Base-by-base conservation (phyloP, 352 stramenopile genomes). In the Phytophthora cactorum region DNA sequence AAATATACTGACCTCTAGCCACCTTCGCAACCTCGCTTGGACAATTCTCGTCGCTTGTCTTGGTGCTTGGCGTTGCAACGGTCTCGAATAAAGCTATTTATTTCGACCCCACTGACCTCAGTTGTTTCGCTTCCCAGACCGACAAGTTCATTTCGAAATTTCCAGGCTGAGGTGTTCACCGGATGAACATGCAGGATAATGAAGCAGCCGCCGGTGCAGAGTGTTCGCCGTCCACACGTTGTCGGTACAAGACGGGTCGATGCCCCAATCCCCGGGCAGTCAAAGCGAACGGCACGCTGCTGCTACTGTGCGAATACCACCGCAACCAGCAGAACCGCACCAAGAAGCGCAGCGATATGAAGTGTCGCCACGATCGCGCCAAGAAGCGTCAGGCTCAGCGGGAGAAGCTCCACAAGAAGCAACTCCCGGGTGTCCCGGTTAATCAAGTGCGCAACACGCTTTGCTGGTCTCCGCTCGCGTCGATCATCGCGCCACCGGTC, bases 281-380 rank as follows among this genome's bases (percentile, higher is more conserved):
- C 15, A 96, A 96, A 54, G 70, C 86, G 17, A 94, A 94, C 53
- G 86, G 88, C 32, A 86, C 77, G 25, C 71, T 88, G 4, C 72
- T 94, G 11, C 68, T 93, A 52, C 82, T 96, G 15, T 96, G 88
- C 50, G 84, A 96, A 62, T 85, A 89, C 65, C 88, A 96, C 46
- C 86, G 88, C 39, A 79, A 78, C 58, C 87, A 94, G 62, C 86
- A 94, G 63, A 96, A 96, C 53, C 78, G 86, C n/a, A 94, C 86
- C 27, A 95, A 95, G 74, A 93, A 93, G 66, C 84, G 85, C 7
- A 93, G 85, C 55, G 87, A 95, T 61, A 84, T 90, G 64, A 92
- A 93, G 63, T 91, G 90, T 69, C 76, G 86, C 14, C 78, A 88
- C 29, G 64, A 91, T 52, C 85, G 85, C 14, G 78, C 81, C 44